Evolutionary conservation across 2,329 filamentous ascomycete species (phyloP), one percentile per base, ranked within the genome.

Genomic region (Colletotrichum abscissum): DNA sequence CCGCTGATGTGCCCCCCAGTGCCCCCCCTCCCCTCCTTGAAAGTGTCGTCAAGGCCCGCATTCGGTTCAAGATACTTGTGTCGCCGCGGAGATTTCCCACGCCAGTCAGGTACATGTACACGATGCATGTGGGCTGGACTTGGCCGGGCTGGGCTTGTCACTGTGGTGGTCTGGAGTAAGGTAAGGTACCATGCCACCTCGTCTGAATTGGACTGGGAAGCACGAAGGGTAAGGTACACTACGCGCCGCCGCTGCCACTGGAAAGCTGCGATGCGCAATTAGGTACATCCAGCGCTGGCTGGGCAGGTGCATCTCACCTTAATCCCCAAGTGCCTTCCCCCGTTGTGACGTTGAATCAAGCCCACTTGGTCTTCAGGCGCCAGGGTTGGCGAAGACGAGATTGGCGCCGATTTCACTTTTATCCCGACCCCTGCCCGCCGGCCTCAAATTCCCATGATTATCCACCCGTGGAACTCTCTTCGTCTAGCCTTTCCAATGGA

Each of bases 291-390:
- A 12, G 33, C 33, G 11, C 33, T 35, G 33, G 33, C 11, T 5
- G 33, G 33, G 33, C 33, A 35, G 33, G 33, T 35, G 33, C 35
- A 42, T 14, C 35, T 42, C 35, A 42, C 35, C 35, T 42, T 5
- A 42, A 19, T 9, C 30, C 33, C 35, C n/a, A 54, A 19, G 28
- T 63, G 33, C 30, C 30, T 52, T 46, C 54, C 33, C 30, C 52
- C 33, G 52, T 63, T 71, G 67, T 73, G 71, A 73, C 70, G 70
- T 73, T 69, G 70, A 73, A 73, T 73, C 70, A 73, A 73, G 66
- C 70, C 70, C 69, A 69, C 65, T 72, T 49, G 30, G 46, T 30
- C 22, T 26, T 59, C 60, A 65, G 58, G 54, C 22, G 22, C 54
- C 42, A 49, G 38, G 58, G 70, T 70, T 64, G 67, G 67, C 60